Conservation (phyloP, 139 green algal genomes). For the Haematococcus lacustris region DNA sequence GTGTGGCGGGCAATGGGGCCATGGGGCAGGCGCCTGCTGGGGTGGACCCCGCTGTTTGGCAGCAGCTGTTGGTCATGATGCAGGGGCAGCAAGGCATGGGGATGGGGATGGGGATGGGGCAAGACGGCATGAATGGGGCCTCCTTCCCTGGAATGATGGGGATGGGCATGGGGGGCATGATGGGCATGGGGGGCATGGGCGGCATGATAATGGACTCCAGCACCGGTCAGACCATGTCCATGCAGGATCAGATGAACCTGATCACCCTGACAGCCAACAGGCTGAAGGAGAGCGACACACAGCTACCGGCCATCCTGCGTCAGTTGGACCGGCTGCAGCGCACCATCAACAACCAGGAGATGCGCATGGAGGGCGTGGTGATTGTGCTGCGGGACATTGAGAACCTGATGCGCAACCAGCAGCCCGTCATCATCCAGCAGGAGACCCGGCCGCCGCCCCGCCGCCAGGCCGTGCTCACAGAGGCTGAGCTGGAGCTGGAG, state of each 20-base stretch:
- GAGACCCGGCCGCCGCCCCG: slow-evolving; percentile 17
- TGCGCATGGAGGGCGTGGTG: slow-evolving; percentile 38
- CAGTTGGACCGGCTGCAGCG: slow-evolving; percentile 37
- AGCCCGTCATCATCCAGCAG: slow-evolving; percentile 38
- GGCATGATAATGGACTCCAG: slow-evolving; percentile 3
- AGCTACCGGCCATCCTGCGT: slow-evolving; percentile 32
- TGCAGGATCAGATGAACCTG: slow-evolving; percentile 22
- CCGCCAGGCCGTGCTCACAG: slow-evolving; percentile 13
- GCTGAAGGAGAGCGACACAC: slow-evolving; percentile 31
- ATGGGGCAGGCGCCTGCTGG: too few species aligned
- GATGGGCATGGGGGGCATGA: background rate
- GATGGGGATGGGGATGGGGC: background rate
- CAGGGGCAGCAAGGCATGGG: background rate
- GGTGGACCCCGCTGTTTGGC: background rate
- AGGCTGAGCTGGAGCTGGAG: slow-evolving; percentile 44
- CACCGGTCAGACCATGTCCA: slow-evolving; percentile 1
- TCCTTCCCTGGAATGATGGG: slow-evolving; percentile 7
- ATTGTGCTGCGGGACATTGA: slow-evolving; percentile 41
- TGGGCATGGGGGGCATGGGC: background rate
- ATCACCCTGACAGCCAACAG: slow-evolving; percentile 22
- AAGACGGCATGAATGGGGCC: background rate
- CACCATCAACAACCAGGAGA: slow-evolving; percentile 38
- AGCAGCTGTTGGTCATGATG: too few species aligned
- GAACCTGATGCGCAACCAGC: slow-evolving; percentile 47
- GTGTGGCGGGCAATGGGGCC: background rate